Conservation (phyloP, 768 basidiomycete species). For the Lentinula raphanica region DNA sequence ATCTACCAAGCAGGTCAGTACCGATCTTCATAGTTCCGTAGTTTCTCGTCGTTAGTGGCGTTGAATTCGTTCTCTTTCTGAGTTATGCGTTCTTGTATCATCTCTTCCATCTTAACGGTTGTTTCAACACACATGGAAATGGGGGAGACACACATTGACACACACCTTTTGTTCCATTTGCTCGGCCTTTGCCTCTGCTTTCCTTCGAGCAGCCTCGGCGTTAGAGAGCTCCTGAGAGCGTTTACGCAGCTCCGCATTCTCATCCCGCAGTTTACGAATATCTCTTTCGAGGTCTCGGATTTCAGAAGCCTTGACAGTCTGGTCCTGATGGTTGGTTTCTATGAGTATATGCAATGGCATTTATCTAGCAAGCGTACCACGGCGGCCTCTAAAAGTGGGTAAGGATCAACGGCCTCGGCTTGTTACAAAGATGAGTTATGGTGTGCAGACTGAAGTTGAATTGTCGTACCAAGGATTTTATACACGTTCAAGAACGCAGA, state of each 20-base stretch:
- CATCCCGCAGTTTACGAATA: constrained; percentile 65
- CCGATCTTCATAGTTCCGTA: constrained; percentile 96
- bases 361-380: constrained; percentile 46
- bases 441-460: neutral
- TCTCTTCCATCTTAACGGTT: constrained; percentile 79
- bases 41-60: constrained; percentile 92
- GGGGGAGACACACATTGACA: neutral
- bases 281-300: constrained; percentile 73
- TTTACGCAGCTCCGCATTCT: constrained; percentile 77
- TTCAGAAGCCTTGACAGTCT: constrained; percentile 86
- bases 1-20: constrained; percentile 20
- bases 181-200: constrained; percentile 66
- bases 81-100: constrained; percentile 82
- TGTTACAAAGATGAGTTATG: neutral
- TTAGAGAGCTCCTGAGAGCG: constrained; percentile 57
- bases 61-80: constrained; percentile 97
- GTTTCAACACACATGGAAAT: neutral
- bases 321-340: constrained; percentile 53
- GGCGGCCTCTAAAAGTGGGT: constrained; percentile 91
- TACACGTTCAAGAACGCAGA: constrained; percentile 96
- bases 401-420: constrained; percentile 96
- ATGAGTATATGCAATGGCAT: neutral
- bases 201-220: constrained; percentile 70
- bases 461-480: constrained; percentile 56
- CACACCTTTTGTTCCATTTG: constrained; percentile 79